A percentile compares a stretch with the other conserved stretches of the same genome.
phyloP scores from a whole-genome alignment of 2,329 filamentous ascomycete species.

The Arthroderma sp. region DNA sequence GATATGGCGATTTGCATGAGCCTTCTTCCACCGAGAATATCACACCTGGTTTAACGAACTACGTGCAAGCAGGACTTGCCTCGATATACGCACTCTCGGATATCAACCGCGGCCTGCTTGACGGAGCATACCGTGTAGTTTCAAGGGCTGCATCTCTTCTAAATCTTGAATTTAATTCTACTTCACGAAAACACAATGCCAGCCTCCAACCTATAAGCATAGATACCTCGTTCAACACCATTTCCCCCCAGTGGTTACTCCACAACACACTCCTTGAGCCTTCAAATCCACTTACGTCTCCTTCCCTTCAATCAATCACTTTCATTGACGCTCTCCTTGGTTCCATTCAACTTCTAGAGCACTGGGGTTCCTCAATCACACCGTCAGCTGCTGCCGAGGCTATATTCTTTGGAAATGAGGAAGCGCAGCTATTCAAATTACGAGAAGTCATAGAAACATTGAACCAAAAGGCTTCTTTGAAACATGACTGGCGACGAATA shows the following conservation, averaged over 20 bases:
- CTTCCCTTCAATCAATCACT: constrained; percentile 25
- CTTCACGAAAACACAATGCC: constrained; percentile 12
- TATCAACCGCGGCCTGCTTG: constrained; percentile 32
- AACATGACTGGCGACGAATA: constrained; percentile 35
- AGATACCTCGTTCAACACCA: constrained; percentile 21
- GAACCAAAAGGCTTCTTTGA: constrained; percentile 29
- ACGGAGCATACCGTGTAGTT: constrained; percentile 37
- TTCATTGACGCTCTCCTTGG: constrained; percentile 29
- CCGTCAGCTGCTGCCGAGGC: constrained; percentile 33
- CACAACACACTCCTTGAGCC: constrained; percentile 27
- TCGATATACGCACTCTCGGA: constrained; percentile 42
- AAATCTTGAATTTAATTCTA: constrained; percentile 35
- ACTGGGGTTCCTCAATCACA: constrained; percentile 25
- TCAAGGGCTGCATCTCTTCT: constrained; percentile 38
- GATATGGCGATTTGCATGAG: constrained; percentile 31
- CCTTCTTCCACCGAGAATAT: constrained; percentile 30
- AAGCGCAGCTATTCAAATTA: constrained; percentile 41
- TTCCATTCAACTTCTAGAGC: constrained; percentile 27
- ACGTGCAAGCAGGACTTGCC: constrained; percentile 48
- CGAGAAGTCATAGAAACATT: constrained; percentile 40
- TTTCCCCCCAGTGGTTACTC: constrained; percentile 29
- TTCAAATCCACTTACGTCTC: constrained; percentile 30
- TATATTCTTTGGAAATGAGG: constrained; percentile 39
- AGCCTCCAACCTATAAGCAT: constrained; percentile 20
- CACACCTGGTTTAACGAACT: constrained; percentile 25